Evolutionary conservation across 2,329 filamentous ascomycete species (phyloP), one percentile per base, ranked within the genome.

Genomic region (Stagonosporopsis tanaceti): DNA sequence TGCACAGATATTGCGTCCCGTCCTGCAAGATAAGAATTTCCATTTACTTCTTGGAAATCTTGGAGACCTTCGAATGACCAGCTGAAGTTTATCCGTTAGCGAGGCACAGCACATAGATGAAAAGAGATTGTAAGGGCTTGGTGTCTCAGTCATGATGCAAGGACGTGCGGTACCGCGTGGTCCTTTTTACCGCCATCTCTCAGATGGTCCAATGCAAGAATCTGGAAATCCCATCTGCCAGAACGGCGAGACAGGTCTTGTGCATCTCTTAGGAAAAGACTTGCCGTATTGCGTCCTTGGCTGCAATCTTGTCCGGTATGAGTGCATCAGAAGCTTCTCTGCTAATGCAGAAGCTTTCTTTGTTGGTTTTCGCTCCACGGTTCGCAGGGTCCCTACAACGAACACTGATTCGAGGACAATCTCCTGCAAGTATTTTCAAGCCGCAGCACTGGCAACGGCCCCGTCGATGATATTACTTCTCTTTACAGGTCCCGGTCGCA

Each of bases 21-120:
- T 22, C 11, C 28, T 37, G 54, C 44, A 22, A 46, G 20, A 35
- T 39, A 45, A 53, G 48, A 48, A 45, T 41, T 39, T 45, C 39
- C 48, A 38, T 45, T 45, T 25, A 28, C 15, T 24, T 40, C 39
- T 53, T 45, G 38, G 38, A 50, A 37, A 1, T 38, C 48, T 50
- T 45, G 44, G 27, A 34, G 15, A 22, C 24, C 22, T 47, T 57
- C 47, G 25, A 40, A 15, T 20, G 15, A 9, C 7, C 11, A 35
- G 22, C 27, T 50, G 35, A 17, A 37, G 34, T 53, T 57, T 40
- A 53, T 40, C 48, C 54, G 54, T 32, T 39, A 34, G 41, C 32
- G 48, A 57, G 44, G 38, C 20, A 53, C 20, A 47, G 45, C 45
- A 40, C 28, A 14, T 40, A 50, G 11, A 44, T 53, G 32, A 35